These are phyloP conservation scores for Colletotrichum graminicola DNA, from an alignment of 2,329 filamentous ascomycete species.

Conservation along the genomic window DNA sequence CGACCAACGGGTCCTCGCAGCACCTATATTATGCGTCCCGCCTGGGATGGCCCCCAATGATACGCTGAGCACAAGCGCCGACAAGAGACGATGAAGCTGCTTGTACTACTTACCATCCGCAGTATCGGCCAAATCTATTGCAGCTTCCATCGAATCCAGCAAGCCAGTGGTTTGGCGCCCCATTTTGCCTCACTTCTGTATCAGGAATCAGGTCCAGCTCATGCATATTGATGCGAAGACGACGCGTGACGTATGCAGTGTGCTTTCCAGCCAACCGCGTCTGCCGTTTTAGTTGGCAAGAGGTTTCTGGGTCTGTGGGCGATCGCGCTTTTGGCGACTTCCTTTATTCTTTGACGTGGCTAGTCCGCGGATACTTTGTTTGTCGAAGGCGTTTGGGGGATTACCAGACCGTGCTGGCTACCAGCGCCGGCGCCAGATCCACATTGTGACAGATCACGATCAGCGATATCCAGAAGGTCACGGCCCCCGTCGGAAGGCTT, in stretches of 20 bases:
- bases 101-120: neutral
- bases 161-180: neutral
- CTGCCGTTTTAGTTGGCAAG: neutral
- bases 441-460: slow-evolving; percentile 44
- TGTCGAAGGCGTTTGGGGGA: slow-evolving; percentile 24
- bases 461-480: slow-evolving; percentile 28
- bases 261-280: slow-evolving; percentile 1
- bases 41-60: neutral
- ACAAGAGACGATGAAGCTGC: neutral
- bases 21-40: neutral
- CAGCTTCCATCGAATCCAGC: neutral
- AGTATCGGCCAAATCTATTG: neutral
- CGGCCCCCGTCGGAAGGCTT: slow-evolving; percentile 23
- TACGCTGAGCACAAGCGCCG: neutral
- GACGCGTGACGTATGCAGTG: slow-evolving; percentile 18
- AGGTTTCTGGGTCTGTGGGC: neutral
- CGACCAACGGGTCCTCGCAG: slow-evolving; percentile 8
- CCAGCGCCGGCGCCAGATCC: slow-evolving; percentile 26
- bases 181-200: neutral
- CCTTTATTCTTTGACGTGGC: neutral
- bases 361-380: slow-evolving; percentile 22
- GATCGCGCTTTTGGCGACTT: no score
- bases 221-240: slow-evolving; percentile 20
- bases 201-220: neutral
- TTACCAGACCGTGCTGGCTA: slow-evolving; percentile 7